phyloP scores from a whole-genome alignment of 2,329 filamentous ascomycete genomes.

The Neonectria ditissima region DNA sequence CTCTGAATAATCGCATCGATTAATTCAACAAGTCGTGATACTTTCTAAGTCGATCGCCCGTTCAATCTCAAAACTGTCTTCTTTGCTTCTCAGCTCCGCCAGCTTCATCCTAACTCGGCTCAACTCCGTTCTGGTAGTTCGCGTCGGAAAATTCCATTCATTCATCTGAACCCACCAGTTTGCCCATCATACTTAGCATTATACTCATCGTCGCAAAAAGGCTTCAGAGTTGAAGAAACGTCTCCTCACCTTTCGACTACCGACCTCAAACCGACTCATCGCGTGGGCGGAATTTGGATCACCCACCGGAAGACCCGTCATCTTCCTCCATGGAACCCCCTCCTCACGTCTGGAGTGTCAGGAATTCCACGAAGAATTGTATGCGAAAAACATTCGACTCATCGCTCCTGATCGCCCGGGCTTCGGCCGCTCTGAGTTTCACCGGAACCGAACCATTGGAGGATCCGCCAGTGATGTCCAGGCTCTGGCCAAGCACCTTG shows the following conservation, averaged over 20 bases:
- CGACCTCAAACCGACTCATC: conserved; percentile 25
- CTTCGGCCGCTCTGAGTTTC: conserved; percentile 22
- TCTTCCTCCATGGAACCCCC: conserved; percentile 26
- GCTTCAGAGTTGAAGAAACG: conserved; percentile 6
- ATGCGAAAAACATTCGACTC: conserved; percentile 8
- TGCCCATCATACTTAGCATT: not conserved
- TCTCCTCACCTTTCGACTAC: conserved; percentile 12
- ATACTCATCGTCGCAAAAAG: conserved; percentile 6
- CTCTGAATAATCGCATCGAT: not conserved
- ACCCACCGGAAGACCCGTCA: conserved; percentile 8
- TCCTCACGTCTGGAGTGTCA: conserved; percentile 26
- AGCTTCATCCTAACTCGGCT: not conserved
- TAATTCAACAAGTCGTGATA: not conserved
- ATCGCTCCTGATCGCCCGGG: conserved; percentile 28
- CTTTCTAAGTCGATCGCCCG: not conserved
- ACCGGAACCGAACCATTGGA: conserved; percentile 17
- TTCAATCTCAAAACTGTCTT: not conserved
- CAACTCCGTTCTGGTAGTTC: not conserved
- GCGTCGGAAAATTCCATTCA: not conserved
- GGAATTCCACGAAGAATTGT: conserved; percentile 17
- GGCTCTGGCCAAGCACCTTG: conserved; percentile 19
- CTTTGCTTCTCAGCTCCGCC: too few species aligned
- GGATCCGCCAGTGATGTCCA: conserved; percentile 20
- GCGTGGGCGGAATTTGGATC: conserved; percentile 30
- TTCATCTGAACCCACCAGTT: not conserved